Conservation (phyloP, 2,329 filamentous ascomycete genomes). For the Fusarium setosum region DNA sequence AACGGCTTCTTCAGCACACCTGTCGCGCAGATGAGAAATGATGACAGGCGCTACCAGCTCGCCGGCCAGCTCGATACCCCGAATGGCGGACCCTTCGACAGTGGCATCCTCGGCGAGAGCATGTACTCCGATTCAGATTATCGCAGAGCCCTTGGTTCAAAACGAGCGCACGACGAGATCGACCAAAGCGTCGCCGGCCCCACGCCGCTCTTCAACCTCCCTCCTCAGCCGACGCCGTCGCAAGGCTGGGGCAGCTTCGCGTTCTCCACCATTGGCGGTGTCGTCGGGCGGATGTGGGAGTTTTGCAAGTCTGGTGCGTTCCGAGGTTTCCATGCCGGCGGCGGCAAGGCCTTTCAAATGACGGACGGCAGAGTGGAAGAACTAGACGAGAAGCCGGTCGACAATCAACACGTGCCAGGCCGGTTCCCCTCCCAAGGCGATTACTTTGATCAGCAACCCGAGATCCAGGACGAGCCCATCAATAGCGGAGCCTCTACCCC, state of each 20-base stretch:
- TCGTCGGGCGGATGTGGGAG: slow-evolving; percentile 83
- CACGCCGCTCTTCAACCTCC: slow-evolving; percentile 48
- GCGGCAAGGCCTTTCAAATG: slow-evolving; percentile 77
- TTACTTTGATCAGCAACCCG: slow-evolving; percentile 17
- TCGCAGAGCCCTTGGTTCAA: slow-evolving; percentile 63
- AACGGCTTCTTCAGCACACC: slow-evolving; percentile 39
- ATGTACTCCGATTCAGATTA: slow-evolving; percentile 69
- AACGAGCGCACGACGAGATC: slow-evolving; percentile 51
- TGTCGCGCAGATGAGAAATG: slow-evolving; percentile 22
- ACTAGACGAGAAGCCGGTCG: slow-evolving; percentile 23
- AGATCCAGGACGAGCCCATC: slow-evolving; percentile 44
- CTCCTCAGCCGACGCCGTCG: slow-evolving; percentile 43
- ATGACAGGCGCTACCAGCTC: slow-evolving; percentile 56
- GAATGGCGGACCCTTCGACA: slow-evolving; percentile 45
- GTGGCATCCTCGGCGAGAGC: slow-evolving; percentile 61
- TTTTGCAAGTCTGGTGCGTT: slow-evolving; percentile 84
- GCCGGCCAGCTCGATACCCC: slow-evolving; percentile 66
- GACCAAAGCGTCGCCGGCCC: slow-evolving; percentile 49
- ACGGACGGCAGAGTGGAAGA: slow-evolving; percentile 37
- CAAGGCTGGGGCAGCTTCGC: slow-evolving; percentile 69
- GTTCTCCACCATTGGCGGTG: slow-evolving; percentile 71
- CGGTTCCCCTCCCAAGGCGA: slow-evolving; percentile 47
- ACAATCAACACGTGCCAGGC: slow-evolving; percentile 43
- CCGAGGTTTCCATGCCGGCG: slow-evolving; percentile 87
- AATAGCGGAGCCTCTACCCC: slow-evolving; percentile 54